A percentile compares a stretch with the other conserved stretches of the same genome.
phyloP scores from a whole-genome alignment of 2,329 filamentous ascomycete genomes.

The Blastomyces silverae region DNA sequence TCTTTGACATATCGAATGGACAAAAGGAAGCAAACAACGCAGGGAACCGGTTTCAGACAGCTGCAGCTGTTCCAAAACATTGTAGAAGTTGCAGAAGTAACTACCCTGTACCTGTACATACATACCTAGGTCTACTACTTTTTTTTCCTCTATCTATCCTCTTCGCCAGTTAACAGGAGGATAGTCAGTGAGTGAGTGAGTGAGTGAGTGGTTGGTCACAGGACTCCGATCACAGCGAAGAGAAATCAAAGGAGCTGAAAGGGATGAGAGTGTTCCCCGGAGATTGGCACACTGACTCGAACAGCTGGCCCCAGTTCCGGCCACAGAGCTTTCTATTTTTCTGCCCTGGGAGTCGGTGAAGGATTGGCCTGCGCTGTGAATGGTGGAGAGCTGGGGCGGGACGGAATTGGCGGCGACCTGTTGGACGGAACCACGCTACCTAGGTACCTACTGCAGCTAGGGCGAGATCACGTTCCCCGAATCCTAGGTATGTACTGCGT shows the following conservation, averaged over 20 bases:
- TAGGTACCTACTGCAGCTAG: too few species aligned
- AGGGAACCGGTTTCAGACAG: background rate
- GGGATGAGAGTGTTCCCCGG: background rate
- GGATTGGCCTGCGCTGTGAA: background rate
- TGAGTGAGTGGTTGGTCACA: background rate
- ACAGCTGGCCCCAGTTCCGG: background rate
- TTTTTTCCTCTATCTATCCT: background rate
- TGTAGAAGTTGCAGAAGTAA: background rate
- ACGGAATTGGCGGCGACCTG: too few species aligned
- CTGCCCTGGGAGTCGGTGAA: background rate
- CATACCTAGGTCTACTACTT: too few species aligned
- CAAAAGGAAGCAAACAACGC: background rate
- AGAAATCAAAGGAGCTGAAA: background rate
- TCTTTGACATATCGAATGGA: background rate
- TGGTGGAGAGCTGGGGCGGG: background rate
- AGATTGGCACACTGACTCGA: background rate
- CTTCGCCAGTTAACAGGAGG: background rate
- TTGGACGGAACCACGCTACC: too few species aligned
- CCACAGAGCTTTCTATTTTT: background rate
- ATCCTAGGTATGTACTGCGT: too few species aligned
- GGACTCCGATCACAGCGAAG: background rate
- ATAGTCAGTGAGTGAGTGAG: background rate
- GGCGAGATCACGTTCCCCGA: too few species aligned
- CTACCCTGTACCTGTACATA: background rate
- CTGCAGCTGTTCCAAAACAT: background rate